phyloP scores from a whole-genome alignment of 2,329 filamentous ascomycete genomes.

The Pseudopithomyces maydicus region DNA sequence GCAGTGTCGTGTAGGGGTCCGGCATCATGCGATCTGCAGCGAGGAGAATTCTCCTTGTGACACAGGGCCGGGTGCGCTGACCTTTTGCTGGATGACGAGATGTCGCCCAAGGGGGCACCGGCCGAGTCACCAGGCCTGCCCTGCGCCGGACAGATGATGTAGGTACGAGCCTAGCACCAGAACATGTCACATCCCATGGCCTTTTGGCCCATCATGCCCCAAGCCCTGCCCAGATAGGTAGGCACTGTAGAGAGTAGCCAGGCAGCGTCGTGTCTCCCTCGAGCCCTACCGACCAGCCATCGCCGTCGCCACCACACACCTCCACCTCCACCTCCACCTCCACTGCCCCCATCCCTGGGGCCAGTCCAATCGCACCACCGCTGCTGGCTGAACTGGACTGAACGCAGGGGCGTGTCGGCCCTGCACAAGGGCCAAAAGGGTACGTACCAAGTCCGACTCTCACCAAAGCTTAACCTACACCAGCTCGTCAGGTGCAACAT shows the following conservation, averaged over 20 bases:
- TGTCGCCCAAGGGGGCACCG: constrained; percentile 6
- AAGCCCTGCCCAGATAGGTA: too few species aligned
- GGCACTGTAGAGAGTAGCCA: too few species aligned
- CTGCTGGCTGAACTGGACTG: not conserved
- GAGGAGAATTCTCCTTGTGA: constrained; percentile 16
- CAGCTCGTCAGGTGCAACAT: not conserved
- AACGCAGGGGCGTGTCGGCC: constrained; percentile 34
- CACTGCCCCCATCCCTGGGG: constrained; percentile 15
- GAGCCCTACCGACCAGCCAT: too few species aligned
- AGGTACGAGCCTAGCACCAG: constrained; percentile 34
- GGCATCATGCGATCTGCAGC: constrained; percentile 11
- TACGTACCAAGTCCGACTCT: constrained; percentile 4
- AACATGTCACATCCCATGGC: constrained; percentile 10
- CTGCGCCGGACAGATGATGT: constrained; percentile 36
- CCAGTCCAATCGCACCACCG: constrained; percentile 3
- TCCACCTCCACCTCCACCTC: not conserved
- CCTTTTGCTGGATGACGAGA: constrained; percentile 26
- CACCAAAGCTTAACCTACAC: not conserved
- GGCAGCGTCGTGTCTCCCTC: too few species aligned
- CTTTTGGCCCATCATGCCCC: too few species aligned
- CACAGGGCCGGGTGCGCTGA: constrained; percentile 11
- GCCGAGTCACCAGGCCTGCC: constrained; percentile 41
- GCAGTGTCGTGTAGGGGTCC: too few species aligned
- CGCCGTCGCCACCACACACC: too few species aligned
- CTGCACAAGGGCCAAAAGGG: constrained; percentile 30